phyloP scores from a whole-genome alignment of 192 early-diverging fungal species.

The Kickxella alabastrina region DNA sequence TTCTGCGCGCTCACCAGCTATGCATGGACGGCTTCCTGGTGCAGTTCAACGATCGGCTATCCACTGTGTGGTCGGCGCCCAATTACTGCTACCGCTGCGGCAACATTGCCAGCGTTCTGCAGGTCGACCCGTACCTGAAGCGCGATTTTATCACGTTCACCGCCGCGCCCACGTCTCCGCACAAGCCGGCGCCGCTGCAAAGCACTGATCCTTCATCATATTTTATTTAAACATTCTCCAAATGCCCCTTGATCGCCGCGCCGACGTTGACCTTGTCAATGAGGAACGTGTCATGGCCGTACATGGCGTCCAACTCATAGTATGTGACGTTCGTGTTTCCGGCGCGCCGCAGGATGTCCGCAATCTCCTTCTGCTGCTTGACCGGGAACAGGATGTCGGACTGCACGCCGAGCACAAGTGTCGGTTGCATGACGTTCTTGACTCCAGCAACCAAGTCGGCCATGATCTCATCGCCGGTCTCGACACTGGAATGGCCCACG shows the following conservation, averaged over 20 bases:
- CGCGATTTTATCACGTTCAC: conserved; percentile 47
- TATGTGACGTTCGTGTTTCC: conserved; percentile 92
- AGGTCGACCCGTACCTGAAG: conserved; percentile 56
- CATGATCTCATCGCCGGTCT: conserved; percentile 39
- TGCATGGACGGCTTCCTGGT: conserved; percentile 91
- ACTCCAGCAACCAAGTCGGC: conserved; percentile 73
- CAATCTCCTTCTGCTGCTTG: conserved; percentile 95
- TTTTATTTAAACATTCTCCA: conserved; percentile 51
- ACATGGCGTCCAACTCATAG: conserved; percentile 95
- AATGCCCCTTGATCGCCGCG: conserved; percentile 88
- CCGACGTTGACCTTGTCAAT: conserved; percentile 89
- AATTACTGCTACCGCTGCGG: conserved; percentile 99
- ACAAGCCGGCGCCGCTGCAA: background rate
- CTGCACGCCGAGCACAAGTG: conserved; percentile 90
- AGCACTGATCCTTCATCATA: too few relatives aligned
- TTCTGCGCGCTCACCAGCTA: conserved; percentile 95
- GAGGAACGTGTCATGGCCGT: conserved; percentile 96
- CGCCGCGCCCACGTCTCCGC: conserved; percentile 18
- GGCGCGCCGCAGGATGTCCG: conserved; percentile 72
- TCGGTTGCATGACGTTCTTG: conserved; percentile 56
- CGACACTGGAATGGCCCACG: conserved; percentile 12
- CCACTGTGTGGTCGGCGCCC: conserved; percentile 95
- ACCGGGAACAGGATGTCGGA: conserved; percentile 94
- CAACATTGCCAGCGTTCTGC: conserved; percentile 93
- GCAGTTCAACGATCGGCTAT: conserved; percentile 77